Evolutionary conservation across 352 stramenopile species (phyloP).

Genomic region (Phytophthora meadii): DNA sequence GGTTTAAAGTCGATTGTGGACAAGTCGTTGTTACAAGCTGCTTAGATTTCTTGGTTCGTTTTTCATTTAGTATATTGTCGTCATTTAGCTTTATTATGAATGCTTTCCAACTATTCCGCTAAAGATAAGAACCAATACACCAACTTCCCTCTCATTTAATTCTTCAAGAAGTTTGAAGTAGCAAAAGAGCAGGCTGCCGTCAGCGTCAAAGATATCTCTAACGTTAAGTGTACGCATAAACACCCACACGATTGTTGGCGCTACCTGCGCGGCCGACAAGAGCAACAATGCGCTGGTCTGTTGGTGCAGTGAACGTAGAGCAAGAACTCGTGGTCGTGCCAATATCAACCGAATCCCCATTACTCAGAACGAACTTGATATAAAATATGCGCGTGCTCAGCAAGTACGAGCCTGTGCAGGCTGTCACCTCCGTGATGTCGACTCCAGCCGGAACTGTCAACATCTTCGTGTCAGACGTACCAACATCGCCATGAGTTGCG

Average conservation of each 20-base stretch:
- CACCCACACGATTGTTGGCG: slow-evolving; percentile 21
- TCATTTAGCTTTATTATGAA: no score
- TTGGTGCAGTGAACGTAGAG: slow-evolving; percentile 15
- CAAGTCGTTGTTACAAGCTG: no score
- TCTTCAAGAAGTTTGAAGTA: no score
- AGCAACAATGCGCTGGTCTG: slow-evolving; percentile 16
- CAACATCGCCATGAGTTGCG: slow-evolving; percentile 21
- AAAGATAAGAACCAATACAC: no score
- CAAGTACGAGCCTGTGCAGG: slow-evolving; percentile 17
- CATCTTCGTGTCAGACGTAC: slow-evolving; percentile 18
- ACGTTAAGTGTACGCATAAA: slow-evolving; percentile 20
- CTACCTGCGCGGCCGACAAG: slow-evolving; percentile 23
- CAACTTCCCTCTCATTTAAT: no score
- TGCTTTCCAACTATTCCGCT: no score
- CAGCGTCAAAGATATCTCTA: no score
- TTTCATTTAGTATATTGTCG: no score
- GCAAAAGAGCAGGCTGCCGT: no score
- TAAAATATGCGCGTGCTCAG: slow-evolving; percentile 22
- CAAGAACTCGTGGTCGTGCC: slow-evolving; percentile 23
- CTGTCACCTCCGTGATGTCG: slow-evolving; percentile 13
- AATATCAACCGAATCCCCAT: slow-evolving; percentile 18
- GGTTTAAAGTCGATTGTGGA: no score
- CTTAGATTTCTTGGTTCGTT: no score
- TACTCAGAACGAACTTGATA: slow-evolving; percentile 27
- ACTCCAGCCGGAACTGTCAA: slow-evolving; percentile 18